phyloP scores from a whole-genome alignment of 768 basidiomycete species.

The Phallus indusiatus region DNA sequence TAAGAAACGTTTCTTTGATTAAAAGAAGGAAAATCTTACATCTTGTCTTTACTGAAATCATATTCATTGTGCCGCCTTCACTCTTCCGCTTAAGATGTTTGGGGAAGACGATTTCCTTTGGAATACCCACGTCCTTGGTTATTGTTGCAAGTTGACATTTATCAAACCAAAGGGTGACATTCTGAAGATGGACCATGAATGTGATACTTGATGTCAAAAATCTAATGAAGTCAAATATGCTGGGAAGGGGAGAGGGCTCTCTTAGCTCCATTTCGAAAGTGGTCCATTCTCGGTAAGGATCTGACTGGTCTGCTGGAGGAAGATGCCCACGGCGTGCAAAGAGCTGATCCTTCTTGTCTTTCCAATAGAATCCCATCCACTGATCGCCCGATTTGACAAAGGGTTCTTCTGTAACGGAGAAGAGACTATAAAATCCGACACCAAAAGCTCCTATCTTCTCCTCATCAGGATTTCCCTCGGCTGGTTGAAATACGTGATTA shows the following conservation, averaged over 20 bases:
- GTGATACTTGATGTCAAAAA: slow-evolving; percentile 89
- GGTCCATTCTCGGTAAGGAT: slow-evolving; percentile 50
- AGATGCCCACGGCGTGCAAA: slow-evolving; percentile 73
- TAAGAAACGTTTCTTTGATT: slow-evolving; percentile 3
- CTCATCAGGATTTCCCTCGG: slow-evolving; percentile 90
- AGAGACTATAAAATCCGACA: slow-evolving; percentile 77
- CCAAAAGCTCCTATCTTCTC: slow-evolving; percentile 95
- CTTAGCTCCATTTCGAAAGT: slow-evolving; percentile 84
- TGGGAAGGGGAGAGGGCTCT: slow-evolving; percentile 70
- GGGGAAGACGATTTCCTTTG: slow-evolving; percentile 43
- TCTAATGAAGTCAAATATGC: slow-evolving; percentile 77
- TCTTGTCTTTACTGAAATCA: slow-evolving; percentile 52
- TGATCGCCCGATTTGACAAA: slow-evolving; percentile 78
- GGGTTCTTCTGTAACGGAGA: slow-evolving; percentile 77
- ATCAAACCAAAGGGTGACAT: slow-evolving; percentile 78
- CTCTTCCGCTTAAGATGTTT: slow-evolving; percentile 48
- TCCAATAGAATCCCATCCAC: slow-evolving; percentile 98
- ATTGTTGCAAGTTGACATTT: slow-evolving; percentile 60
- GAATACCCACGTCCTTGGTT: slow-evolving; percentile 48
- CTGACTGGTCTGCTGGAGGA: slow-evolving; percentile 24
- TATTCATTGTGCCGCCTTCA: slow-evolving; percentile 54
- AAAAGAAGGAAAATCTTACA: slow-evolving; percentile 32
- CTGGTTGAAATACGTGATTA: slow-evolving; percentile 27
- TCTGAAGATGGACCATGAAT: slow-evolving; percentile 74
- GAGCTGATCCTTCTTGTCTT: slow-evolving; percentile 81